Percentiles rank a stretch among this genome's conserved stretches.
Conservation (phyloP, 441 rosid species). For the Gossypium aridum region DNA sequence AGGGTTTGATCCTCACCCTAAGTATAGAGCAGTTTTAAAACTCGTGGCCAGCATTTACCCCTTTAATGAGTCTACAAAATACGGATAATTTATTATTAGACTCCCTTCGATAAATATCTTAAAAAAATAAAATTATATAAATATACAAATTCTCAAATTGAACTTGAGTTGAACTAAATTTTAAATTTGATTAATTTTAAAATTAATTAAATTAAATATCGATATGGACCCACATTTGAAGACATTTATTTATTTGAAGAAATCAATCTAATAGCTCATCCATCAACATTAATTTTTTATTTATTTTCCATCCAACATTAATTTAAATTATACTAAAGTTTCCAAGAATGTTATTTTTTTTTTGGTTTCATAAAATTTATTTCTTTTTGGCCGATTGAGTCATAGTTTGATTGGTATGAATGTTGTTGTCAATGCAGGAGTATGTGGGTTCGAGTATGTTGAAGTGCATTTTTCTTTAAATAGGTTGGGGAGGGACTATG, state of each 20-base stretch:
- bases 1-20: no score
- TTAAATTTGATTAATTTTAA: no score
- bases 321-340: background rate
- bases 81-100: fast-evolving
- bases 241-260: background rate
- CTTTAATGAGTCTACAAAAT: fast-evolving
- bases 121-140: no score
- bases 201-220: no score
- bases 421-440: no score
- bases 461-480: no score
- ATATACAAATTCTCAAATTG: no score
- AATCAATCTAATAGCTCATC: background rate
- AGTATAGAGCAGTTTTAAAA: fast-evolving
- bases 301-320: no score
- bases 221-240: background rate
- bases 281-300: background rate
- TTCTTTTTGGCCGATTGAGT: no score
- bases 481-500: fast-evolving
- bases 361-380: background rate
- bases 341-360: background rate
- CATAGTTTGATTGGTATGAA: no score
- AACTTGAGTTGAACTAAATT: no score
- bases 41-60: fast-evolving
- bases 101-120: no score
- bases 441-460: fast-evolving